Conservation (phyloP, 1,284 basidiomycete genomes). For the Leccinum solheimii region DNA sequence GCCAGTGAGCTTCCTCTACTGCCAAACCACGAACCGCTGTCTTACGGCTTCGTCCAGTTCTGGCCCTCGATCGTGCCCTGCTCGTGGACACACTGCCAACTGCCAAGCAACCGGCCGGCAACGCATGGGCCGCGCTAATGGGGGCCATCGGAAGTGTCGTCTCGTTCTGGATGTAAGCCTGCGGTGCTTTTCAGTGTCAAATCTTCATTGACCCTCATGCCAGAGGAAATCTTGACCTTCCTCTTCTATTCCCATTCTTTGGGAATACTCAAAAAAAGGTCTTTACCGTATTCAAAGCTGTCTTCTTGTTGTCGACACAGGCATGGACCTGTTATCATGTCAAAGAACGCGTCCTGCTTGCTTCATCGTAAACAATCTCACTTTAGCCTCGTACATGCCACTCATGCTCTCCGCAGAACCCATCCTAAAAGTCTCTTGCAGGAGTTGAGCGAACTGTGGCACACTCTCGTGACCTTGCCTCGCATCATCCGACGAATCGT, state of each 20-base stretch:
- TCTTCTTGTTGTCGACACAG: constrained; percentile 56
- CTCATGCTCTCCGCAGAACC: constrained; percentile 17
- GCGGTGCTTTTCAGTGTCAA: neutral
- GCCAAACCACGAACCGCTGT: neutral
- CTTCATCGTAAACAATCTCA: constrained; percentile 38
- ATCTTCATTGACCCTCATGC: neutral
- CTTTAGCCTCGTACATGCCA: constrained; percentile 7
- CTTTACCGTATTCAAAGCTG: constrained; percentile 56
- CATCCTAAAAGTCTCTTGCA: constrained; percentile 44
- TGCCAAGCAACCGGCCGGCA: constrained; percentile 78
- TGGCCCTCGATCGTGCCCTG: constrained; percentile 82
- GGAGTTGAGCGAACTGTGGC: constrained; percentile 67
- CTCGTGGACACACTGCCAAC: constrained; percentile 73
- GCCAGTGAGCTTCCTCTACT: constrained; percentile 51
- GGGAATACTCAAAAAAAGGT: constrained; percentile 81
- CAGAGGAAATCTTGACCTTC: constrained; percentile 76
- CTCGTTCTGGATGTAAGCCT: constrained; percentile 84
- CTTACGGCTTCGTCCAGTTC: constrained; percentile 46
- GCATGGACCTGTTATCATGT: constrained; percentile 63
- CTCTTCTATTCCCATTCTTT: constrained; percentile 63
- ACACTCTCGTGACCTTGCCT: constrained; percentile 69
- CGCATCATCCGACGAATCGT: constrained; percentile 79
- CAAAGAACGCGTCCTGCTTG: constrained; percentile 75
- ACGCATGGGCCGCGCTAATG: constrained; percentile 95
- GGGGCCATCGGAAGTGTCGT: constrained; percentile 78